phyloP scores from a whole-genome alignment of 2,329 filamentous ascomycete genomes.

The Sporothrix brasiliensis region DNA sequence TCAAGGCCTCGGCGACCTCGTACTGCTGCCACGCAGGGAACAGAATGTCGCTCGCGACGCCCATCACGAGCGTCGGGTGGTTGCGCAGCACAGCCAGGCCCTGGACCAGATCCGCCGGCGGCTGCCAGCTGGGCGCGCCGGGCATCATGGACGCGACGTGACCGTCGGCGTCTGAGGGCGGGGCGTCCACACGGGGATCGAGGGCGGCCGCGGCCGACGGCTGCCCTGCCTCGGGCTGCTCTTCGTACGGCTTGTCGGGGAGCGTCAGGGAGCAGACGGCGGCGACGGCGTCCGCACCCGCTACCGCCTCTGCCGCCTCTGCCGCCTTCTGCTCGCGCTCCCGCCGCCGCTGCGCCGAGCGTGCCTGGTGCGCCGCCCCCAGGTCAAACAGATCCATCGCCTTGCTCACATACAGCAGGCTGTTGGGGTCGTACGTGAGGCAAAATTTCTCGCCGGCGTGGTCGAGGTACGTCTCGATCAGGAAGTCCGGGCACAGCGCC shows the following conservation, averaged over 20 bases:
- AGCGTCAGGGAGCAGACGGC: conserved; percentile 74
- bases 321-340: conserved; percentile 48
- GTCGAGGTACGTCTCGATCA: conserved; percentile 97
- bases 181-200: not conserved
- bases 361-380: conserved; percentile 68
- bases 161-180: conserved; percentile 39
- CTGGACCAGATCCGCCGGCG: conserved; percentile 76
- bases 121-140: conserved; percentile 50
- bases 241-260: conserved; percentile 81
- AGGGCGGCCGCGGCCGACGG: conserved; percentile 44
- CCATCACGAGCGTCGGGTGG: conserved; percentile 84
- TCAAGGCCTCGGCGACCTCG: conserved; percentile 84
- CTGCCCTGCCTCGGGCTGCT: conserved; percentile 57
- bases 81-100: conserved; percentile 73
- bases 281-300: not conserved
- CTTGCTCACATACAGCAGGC: conserved; percentile 93
- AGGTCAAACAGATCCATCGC: conserved; percentile 99
- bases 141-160: conserved; percentile 25
- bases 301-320: not conserved
- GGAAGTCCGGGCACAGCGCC: conserved; percentile 92
- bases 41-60: conserved; percentile 91
- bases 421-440: conserved; percentile 94
- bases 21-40: conserved; percentile 98
- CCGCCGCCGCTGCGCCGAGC: conserved; percentile 63
- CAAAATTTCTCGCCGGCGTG: conserved; percentile 99